A percentile compares a stretch with the other conserved stretches of the same genome.
Evolutionary conservation across 192 early-diverging fungal species (phyloP).

Genomic region (Coemansia sp.): DNA sequence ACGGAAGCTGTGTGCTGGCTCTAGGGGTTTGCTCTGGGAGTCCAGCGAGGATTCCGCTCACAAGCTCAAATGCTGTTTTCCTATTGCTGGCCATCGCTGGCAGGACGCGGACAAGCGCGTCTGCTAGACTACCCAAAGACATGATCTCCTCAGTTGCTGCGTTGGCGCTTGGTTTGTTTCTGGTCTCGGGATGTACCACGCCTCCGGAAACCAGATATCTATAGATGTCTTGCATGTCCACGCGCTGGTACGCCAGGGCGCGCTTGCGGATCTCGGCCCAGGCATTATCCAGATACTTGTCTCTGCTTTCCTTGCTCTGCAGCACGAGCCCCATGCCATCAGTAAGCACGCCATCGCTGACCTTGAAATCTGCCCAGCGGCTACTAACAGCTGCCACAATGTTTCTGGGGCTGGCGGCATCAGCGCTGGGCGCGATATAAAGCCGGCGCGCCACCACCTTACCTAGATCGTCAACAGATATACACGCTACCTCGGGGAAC

Average conservation of each 20-base stretch:
- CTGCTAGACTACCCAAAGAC: not conserved
- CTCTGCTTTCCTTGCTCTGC: slow-evolving; percentile 9
- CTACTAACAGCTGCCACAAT: not conserved
- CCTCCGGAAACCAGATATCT: slow-evolving; percentile 9
- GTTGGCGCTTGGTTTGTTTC: not conserved
- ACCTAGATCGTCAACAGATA: slow-evolving; percentile 32
- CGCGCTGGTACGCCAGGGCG: slow-evolving; percentile 22
- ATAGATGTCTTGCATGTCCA: slow-evolving; percentile 27
- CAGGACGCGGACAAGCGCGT: not conserved
- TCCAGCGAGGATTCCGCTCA: not conserved
- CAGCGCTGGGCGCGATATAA: not conserved
- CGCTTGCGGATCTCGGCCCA: slow-evolving; percentile 36
- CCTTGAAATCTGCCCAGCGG: not conserved
- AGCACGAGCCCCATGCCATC: slow-evolving; percentile 27
- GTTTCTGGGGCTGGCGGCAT: not conserved
- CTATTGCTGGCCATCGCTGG: not conserved
- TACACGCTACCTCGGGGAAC: slow-evolving; percentile 13
- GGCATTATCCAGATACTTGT: slow-evolving; percentile 4
- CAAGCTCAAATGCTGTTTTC: slow-evolving; percentile 2
- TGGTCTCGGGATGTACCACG: not conserved
- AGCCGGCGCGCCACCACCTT: slow-evolving; percentile 21
- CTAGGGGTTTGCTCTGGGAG: not conserved
- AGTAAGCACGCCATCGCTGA: slow-evolving; percentile 7
- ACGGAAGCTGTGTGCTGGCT: slow-evolving; percentile 15
- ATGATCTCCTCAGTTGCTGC: too few relatives aligned